These are phyloP conservation scores for Austroboletus niveus DNA, from an alignment of 1,284 basidiomycete species.

Conservation along the genomic window DNA sequence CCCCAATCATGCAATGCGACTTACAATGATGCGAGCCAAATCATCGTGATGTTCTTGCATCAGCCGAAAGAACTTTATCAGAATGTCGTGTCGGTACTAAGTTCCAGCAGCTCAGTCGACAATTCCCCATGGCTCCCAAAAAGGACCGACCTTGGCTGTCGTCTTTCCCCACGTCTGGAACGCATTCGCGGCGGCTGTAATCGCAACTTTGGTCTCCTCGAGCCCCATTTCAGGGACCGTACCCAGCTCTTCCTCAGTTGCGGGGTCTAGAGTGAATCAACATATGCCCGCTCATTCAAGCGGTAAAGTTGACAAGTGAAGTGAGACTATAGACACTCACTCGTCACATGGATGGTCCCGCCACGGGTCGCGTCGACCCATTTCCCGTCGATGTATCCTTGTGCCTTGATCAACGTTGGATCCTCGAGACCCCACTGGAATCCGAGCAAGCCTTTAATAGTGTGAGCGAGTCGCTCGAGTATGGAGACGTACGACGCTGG, in stretches of 20 bases:
- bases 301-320: too few relatives aligned
- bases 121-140: neutral
- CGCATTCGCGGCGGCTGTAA: slow-evolving; percentile 71
- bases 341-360: slow-evolving; percentile 69
- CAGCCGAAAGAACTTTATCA: slow-evolving; percentile 69
- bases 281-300: neutral
- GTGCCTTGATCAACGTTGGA: slow-evolving; percentile 66
- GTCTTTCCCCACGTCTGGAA: slow-evolving; percentile 83
- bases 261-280: slow-evolving; percentile 61
- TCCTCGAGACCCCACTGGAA: slow-evolving; percentile 75
- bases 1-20: slow-evolving; percentile 27
- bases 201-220: slow-evolving; percentile 77
- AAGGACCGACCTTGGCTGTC: slow-evolving; percentile 61
- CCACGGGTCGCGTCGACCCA: slow-evolving; percentile 79
- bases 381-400: slow-evolving; percentile 79
- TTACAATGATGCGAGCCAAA: slow-evolving; percentile 74
- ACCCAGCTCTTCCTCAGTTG: slow-evolving; percentile 77
- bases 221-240: slow-evolving; percentile 85
- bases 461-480: neutral
- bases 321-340: slow-evolving; percentile 43
- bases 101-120: neutral
- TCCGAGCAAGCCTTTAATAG: neutral
- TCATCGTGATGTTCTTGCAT: slow-evolving; percentile 83
- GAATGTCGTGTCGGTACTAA: slow-evolving; percentile 76
- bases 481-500: slow-evolving; percentile 21